Base-by-base conservation (phyloP, 441 rosid species). In the Gossypium davidsonii region DNA sequence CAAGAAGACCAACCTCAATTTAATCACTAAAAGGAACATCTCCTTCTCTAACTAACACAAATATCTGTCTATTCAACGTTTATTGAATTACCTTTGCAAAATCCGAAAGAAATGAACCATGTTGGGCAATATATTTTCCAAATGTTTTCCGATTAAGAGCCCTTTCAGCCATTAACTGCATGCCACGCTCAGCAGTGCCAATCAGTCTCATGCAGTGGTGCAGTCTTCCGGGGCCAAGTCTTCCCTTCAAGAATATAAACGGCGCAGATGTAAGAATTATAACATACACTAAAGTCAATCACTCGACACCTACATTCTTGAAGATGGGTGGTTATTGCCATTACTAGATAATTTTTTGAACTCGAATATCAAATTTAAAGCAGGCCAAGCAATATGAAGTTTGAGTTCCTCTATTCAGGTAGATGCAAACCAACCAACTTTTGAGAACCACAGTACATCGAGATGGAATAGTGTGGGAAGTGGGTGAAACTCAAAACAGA, bases 101-200 rank as follows among this genome's bases (percentile, higher is more conserved):
- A 78, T 91, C 97, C 37, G 97, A 89, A 70, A 84, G 93, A 79
- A 93, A 95, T 25, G 98, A 85, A 72, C 97, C 99, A 6, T 90
- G 99, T 73, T 95, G 84, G 23, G 98, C 95, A 76, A 95, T 93
- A 72, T 87, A 81, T 85, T 83, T 90, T 67, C 99, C 98, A 67
- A 95, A 93, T 15, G 91, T 82, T 85, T 79, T 91, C 83, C 97
- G 88, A 48, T 69, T 82, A 46, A 93, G 88, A 63, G 98, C 97
- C 82, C 97, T 88, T 80, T 84, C 84, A 80, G 85, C 91, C 99
- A 91, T 93, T 83, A 95, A 31, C 86, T 89, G 86, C 97, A 95
- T 93, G 75, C 98, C 98, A 48, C 98, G 97, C 88, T 95, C 99
- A 28, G 98, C 97, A 59, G 96, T 93, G 74, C 99, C 98, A 34